Evolutionary conservation across 2,329 filamentous ascomycete genomes (phyloP).

Genomic region (Aspergillus alliaceus): DNA sequence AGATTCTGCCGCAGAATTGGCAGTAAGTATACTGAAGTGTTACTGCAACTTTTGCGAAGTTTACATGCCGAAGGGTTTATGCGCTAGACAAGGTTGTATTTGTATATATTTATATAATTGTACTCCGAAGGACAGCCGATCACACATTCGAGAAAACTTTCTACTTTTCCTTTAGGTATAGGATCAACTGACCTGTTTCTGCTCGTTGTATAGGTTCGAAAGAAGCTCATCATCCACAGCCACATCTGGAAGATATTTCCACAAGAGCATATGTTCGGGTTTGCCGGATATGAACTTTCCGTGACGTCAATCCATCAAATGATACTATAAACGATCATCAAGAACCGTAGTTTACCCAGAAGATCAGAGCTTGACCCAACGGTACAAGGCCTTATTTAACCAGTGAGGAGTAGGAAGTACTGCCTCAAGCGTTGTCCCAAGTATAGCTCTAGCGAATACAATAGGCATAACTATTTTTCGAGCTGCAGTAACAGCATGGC

Average conservation of each 20-base stretch:
- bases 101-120: too few relatives aligned
- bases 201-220: not conserved
- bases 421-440: not conserved
- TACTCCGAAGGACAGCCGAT: too few relatives aligned
- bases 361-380: not conserved
- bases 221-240: not conserved
- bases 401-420: not conserved
- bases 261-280: not conserved
- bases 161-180: too few relatives aligned
- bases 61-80: too few relatives aligned
- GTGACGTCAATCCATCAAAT: not conserved
- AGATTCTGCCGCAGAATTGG: conserved; percentile 31
- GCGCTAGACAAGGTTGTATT: too few relatives aligned
- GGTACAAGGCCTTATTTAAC: not conserved
- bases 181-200: too few relatives aligned
- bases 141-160: too few relatives aligned
- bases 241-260: not conserved
- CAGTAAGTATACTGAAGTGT: conserved; percentile 11
- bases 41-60: too few relatives aligned
- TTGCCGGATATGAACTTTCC: not conserved
- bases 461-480: not conserved
- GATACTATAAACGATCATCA: too few relatives aligned
- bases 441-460: not conserved
- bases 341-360: not conserved
- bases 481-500: too few relatives aligned